Conservation (phyloP, 768 basidiomycete species). For the Obba rivulosa region DNA sequence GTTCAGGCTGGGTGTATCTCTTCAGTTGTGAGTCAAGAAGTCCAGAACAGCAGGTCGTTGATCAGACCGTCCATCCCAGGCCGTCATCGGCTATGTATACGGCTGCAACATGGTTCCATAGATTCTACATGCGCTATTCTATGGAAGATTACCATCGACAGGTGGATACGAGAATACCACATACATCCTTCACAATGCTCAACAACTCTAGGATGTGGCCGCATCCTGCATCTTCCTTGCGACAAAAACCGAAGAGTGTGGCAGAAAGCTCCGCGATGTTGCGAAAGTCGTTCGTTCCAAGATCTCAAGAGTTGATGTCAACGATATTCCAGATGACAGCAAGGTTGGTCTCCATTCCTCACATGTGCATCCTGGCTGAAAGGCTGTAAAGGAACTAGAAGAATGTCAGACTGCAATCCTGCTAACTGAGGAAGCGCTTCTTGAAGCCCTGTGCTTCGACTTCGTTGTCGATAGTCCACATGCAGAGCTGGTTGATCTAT, state of each 20-base stretch:
- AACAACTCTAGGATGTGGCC: conserved; percentile 60
- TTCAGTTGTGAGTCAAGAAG: conserved; percentile 57
- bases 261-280: conserved; percentile 81
- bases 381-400: conserved; percentile 59
- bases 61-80: conserved; percentile 33
- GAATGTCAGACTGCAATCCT: conserved; percentile 65
- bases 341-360: conserved; percentile 41
- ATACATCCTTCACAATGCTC: background rate
- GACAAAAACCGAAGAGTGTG: conserved; percentile 90
- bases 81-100: conserved; percentile 80
- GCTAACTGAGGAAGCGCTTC: conserved; percentile 67
- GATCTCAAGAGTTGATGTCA: conserved; percentile 48
- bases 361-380: conserved; percentile 1
- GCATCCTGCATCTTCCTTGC: conserved; percentile 84
- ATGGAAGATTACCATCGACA: conserved; percentile 79
- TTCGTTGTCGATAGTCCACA: conserved; percentile 77
- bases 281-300: conserved; percentile 72
- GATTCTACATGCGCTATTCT: conserved; percentile 85
- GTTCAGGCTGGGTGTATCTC: conserved; percentile 73
- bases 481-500: conserved; percentile 66
- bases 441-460: conserved; percentile 85
- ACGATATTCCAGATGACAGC: conserved; percentile 55
- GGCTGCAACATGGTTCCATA: conserved; percentile 86
- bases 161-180: conserved; percentile 35
- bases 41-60: conserved; percentile 7